A percentile compares a stretch with the other conserved stretches of the same genome.
phyloP scores from a whole-genome alignment of 177 flowering plant species.

The Vitis hybrid region DNA sequence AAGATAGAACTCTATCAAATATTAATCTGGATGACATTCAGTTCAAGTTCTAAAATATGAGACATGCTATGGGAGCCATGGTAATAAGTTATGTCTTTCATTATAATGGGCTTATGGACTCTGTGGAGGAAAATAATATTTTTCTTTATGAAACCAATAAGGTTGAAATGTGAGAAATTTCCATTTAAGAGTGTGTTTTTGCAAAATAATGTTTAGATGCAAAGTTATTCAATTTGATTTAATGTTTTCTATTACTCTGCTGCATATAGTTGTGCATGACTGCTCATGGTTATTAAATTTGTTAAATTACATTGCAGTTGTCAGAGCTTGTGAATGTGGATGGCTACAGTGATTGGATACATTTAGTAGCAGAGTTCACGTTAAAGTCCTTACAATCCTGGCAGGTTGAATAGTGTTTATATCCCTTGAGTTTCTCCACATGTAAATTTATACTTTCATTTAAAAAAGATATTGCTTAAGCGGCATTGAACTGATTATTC shows the following conservation, averaged over 20 bases:
- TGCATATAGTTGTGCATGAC: neutral
- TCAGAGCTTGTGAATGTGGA: constrained; percentile 95
- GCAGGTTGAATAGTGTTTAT: constrained; percentile 59
- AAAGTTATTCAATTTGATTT: neutral
- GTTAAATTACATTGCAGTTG: constrained; percentile 47
- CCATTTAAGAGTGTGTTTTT: neutral
- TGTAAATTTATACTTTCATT: neutral
- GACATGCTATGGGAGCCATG: too few relatives aligned
- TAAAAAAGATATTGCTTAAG: too few relatives aligned
- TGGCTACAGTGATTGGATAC: constrained; percentile 98
- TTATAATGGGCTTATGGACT: too few relatives aligned
- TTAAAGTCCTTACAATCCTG: constrained; percentile 90
- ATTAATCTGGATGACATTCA: too few relatives aligned
- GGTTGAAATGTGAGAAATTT: too few relatives aligned
- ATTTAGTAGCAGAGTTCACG: constrained; percentile 91
- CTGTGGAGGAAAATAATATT: too few relatives aligned
- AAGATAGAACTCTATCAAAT: too few relatives aligned
- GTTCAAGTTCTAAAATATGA: too few relatives aligned
- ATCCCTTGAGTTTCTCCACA: neutral
- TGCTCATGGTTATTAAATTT: constrained; percentile 8
- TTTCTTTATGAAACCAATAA: too few relatives aligned
- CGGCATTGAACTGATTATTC: too few relatives aligned
- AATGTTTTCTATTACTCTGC: neutral
- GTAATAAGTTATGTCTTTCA: too few relatives aligned
- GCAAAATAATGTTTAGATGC: neutral